phyloP scores from a whole-genome alignment of 179 eudicot genomes.

The Beta corolliflora region DNA sequence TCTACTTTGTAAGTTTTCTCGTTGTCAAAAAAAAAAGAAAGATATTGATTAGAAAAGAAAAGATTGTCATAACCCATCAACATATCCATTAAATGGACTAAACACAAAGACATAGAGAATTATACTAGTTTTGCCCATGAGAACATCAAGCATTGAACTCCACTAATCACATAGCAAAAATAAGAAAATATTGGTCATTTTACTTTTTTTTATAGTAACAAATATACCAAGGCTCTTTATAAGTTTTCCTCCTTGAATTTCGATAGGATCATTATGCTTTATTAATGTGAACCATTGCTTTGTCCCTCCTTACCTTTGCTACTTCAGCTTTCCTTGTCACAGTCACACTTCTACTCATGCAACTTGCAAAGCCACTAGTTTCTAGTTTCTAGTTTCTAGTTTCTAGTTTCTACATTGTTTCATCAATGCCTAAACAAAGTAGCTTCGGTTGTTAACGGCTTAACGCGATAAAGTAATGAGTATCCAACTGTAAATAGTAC shows the following conservation, averaged over 20 bases:
- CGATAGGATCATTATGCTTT: slow-evolving; percentile 20
- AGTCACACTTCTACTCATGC: slow-evolving; percentile 6
- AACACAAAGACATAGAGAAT: not conserved
- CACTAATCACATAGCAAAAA: slow-evolving; percentile 1
- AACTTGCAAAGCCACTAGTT: slow-evolving; percentile 13
- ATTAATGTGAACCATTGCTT: slow-evolving; percentile 35
- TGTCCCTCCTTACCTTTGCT: slow-evolving; percentile 1
- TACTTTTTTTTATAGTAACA: slow-evolving; percentile 6
- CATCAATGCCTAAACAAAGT: slow-evolving; percentile 11
- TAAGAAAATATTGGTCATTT: not conserved
- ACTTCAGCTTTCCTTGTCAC: slow-evolving; percentile 9
- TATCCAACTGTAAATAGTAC: not conserved
- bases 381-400: not conserved
- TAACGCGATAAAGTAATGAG: not conserved
- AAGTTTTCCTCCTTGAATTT: not conserved
- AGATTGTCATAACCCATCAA: not conserved
- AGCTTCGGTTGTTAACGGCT: not conserved
- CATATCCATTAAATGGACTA: not conserved
- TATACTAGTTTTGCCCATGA: not conserved
- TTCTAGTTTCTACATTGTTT: too few relatives aligned
- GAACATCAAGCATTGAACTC: not conserved
- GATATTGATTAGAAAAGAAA: too few relatives aligned
- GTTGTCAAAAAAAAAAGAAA: too few relatives aligned
- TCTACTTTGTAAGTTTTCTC: too few relatives aligned
- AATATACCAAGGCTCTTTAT: slow-evolving; percentile 15